Conservation (phyloP, 768 basidiomycete genomes). For the Aureoboletus auriporus region DNA sequence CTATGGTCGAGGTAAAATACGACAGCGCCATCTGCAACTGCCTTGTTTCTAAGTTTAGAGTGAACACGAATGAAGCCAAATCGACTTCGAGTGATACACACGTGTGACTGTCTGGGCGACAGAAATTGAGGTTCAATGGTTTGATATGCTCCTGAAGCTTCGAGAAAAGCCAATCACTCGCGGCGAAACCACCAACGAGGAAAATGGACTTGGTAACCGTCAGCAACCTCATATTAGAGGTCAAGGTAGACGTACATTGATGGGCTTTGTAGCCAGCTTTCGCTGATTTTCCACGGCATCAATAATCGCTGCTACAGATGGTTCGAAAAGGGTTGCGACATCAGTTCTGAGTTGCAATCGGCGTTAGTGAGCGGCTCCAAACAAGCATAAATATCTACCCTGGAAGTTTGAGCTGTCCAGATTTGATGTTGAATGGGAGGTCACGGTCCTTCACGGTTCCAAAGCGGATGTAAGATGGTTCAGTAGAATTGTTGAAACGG, state of each 20-base stretch:
- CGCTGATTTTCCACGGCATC: constrained; percentile 23
- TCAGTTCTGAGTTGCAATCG: constrained; percentile 17
- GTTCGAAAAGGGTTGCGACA: constrained; percentile 30
- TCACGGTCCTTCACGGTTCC: constrained; percentile 43
- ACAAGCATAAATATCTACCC: constrained; percentile 20
- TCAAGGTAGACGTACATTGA: constrained; percentile 18
- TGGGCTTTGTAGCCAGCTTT: constrained; percentile 14
- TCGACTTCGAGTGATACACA: constrained; percentile 20
- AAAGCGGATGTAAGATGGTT: constrained; percentile 46
- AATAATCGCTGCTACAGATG: constrained; percentile 20
- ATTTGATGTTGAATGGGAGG: constrained; percentile 35
- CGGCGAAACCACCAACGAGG: constrained; percentile 44
- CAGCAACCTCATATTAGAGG: neutral
- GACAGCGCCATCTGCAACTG: constrained; percentile 43
- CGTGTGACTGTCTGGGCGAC: constrained; percentile 52
- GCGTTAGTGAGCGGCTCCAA: neutral
- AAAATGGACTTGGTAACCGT: constrained; percentile 31
- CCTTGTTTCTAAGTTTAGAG: constrained; percentile 36
- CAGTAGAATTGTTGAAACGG: constrained; percentile 35
- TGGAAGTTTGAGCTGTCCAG: constrained; percentile 43
- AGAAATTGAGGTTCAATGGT: constrained; percentile 35
- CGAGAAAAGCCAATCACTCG: constrained; percentile 40
- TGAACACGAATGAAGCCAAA: neutral
- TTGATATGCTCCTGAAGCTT: constrained; percentile 30
- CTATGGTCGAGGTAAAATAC: constrained; percentile 42